These are phyloP conservation scores for Beauveria medogensis DNA, from an alignment of 2,329 filamentous ascomycete genomes.

Conservation along the genomic window DNA sequence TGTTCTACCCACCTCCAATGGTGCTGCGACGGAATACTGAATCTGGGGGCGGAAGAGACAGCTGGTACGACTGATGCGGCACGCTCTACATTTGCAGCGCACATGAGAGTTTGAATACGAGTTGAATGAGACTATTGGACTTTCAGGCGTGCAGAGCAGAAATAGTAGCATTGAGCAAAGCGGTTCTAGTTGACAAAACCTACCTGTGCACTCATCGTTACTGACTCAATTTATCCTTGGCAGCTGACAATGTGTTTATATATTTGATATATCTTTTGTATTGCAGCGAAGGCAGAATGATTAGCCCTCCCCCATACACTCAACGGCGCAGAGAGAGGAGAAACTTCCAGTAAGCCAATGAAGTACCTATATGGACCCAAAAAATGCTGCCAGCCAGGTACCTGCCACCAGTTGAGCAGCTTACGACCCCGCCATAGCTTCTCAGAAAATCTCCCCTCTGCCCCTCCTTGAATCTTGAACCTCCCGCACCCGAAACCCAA, in stretches of 20 bases:
- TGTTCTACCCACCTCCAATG: neutral
- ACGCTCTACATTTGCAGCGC: neutral
- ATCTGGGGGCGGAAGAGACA: neutral
- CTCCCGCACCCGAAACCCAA: constrained; percentile 10
- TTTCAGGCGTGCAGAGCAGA: neutral
- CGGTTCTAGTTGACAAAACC: too few relatives aligned
- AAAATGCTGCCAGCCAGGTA: neutral
- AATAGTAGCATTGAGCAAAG: too few relatives aligned
- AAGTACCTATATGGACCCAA: neutral
- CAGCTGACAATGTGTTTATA: too few relatives aligned
- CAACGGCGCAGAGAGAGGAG: neutral
- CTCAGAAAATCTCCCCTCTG: constrained; percentile 10
- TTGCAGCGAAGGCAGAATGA: too few relatives aligned
- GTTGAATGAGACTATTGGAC: neutral
- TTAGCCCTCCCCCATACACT: too few relatives aligned
- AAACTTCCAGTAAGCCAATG: neutral
- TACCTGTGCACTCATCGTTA: too few relatives aligned
- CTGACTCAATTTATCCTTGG: too few relatives aligned
- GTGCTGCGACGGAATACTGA: neutral
- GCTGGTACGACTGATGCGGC: neutral
- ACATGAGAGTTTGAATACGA: neutral
- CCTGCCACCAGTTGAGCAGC: neutral
- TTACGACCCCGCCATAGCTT: constrained; percentile 10
- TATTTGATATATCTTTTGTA: too few relatives aligned
- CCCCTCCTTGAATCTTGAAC: constrained; percentile 14